A percentile compares a stretch with the other conserved stretches of the same genome.
Conservation (phyloP, 352 stramenopile genomes). For the Globisporangium sylvaticum region DNA sequence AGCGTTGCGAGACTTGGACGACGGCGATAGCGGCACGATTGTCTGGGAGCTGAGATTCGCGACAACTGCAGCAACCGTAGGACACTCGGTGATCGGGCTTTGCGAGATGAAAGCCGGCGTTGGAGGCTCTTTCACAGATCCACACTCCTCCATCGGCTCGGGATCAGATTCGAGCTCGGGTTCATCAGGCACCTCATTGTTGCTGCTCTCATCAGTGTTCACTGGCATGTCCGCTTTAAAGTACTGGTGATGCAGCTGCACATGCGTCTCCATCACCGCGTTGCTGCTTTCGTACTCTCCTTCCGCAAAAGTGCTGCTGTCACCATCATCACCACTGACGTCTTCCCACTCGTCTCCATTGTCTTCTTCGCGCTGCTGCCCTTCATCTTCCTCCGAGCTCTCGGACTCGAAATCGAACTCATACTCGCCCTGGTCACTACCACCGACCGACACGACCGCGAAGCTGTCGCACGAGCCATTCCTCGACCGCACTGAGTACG, state of each 20-base stretch:
- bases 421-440: conserved; percentile 17
- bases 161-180: conserved; percentile 5
- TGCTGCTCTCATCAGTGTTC: neutral
- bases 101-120: too few relatives aligned
- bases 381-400: conserved; percentile 8
- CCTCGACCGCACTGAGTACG: conserved; percentile 12
- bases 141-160: neutral
- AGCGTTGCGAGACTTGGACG: conserved; percentile 25
- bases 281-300: neutral
- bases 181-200: neutral
- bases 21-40: neutral
- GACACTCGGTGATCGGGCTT: too few relatives aligned
- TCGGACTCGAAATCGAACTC: conserved; percentile 16
- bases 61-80: too few relatives aligned
- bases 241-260: conserved; percentile 6
- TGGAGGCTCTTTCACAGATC: neutral
- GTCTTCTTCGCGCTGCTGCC: neutral
- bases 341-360: conserved; percentile 47
- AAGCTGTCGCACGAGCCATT: conserved; percentile 36
- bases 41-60: neutral
- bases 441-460: neutral
- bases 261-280: conserved; percentile 13
- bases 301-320: neutral
- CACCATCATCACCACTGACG: conserved; percentile 14
- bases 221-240: neutral